Conservation (phyloP, 441 rosid species). For the Pelargonium australe region DNA sequence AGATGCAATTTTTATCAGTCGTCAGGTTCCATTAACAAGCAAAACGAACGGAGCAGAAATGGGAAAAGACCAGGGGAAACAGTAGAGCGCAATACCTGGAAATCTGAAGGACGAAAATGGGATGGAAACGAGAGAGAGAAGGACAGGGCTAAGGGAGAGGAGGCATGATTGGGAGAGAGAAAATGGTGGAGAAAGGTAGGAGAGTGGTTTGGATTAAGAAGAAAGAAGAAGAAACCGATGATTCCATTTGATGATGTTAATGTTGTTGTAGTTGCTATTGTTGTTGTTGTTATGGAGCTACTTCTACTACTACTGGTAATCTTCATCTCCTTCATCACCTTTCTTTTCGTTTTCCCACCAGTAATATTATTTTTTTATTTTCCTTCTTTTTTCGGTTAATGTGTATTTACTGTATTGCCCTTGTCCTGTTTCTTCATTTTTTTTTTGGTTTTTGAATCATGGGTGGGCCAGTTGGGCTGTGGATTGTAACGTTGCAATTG, state of each 20-base stretch:
- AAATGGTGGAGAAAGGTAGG: slow-evolving; percentile 14
- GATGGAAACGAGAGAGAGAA: neutral
- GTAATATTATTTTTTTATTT: slow-evolving; percentile 2
- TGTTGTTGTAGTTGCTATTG: slow-evolving; percentile 13
- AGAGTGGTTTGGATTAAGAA: slow-evolving; percentile 19
- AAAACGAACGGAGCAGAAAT: neutral
- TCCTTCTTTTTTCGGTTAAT: neutral
- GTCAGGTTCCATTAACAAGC: neutral
- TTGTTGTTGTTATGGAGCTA: slow-evolving; percentile 16
- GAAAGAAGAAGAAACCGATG: slow-evolving; percentile 24
- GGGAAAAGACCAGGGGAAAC: neutral
- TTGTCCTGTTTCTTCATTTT: neutral
- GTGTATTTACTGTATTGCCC: slow-evolving; percentile 1
- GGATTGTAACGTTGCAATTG: neutral
- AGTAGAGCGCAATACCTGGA: slow-evolving; percentile 13
- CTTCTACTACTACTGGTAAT: neutral
- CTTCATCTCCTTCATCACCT: slow-evolving; percentile 6
- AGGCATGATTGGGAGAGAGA: slow-evolving; percentile 9
- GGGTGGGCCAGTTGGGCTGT: neutral
- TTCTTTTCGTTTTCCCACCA: slow-evolving; percentile 11
- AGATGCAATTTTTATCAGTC: neutral
- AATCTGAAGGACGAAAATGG: slow-evolving; percentile 6
- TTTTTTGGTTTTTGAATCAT: neutral
- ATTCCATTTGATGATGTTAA: slow-evolving; percentile 28
- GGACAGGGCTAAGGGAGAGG: neutral